These are phyloP conservation scores for Colletotrichum sp. DNA, from an alignment of 2,329 filamentous ascomycete genomes.

Conservation along the genomic window DNA sequence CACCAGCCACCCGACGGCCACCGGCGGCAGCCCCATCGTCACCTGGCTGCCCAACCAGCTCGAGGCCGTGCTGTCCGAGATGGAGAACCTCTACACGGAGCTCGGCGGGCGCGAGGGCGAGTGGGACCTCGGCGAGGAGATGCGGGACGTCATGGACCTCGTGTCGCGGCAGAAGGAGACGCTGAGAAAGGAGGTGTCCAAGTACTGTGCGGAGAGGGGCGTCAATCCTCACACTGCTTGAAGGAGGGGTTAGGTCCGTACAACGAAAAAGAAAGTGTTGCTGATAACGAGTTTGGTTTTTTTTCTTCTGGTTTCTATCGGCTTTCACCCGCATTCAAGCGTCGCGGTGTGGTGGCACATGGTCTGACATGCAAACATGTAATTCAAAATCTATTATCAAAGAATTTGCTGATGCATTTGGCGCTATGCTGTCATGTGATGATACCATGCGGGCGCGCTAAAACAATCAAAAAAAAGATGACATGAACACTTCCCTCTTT, in stretches of 20 bases:
- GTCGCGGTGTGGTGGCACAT: neutral
- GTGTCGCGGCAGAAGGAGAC: conserved; percentile 68
- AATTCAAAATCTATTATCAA: neutral
- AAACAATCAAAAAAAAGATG: neutral
- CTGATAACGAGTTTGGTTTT: neutral
- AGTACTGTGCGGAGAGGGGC: conserved; percentile 72
- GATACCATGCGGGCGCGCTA: neutral
- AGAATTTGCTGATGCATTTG: neutral
- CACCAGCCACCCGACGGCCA: conserved; percentile 78
- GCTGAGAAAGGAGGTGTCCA: conserved; percentile 75
- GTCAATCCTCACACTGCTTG: conserved; percentile 27
- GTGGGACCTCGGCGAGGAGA: conserved; percentile 49
- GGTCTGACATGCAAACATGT: neutral
- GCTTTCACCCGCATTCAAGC: neutral
- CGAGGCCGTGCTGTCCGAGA: conserved; percentile 74
- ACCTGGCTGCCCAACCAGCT: conserved; percentile 87
- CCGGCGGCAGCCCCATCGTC: conserved; percentile 81
- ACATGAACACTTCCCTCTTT: neutral
- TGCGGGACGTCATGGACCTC: conserved; percentile 70
- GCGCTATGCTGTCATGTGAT: neutral
- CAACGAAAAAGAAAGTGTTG: neutral
- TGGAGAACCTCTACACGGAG: conserved; percentile 62
- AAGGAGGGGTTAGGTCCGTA: neutral
- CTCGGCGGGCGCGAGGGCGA: conserved; percentile 45
- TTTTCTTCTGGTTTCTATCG: neutral